Conservation (phyloP, 2,329 filamentous ascomycete genomes). For the Calonectria henricotiae region DNA sequence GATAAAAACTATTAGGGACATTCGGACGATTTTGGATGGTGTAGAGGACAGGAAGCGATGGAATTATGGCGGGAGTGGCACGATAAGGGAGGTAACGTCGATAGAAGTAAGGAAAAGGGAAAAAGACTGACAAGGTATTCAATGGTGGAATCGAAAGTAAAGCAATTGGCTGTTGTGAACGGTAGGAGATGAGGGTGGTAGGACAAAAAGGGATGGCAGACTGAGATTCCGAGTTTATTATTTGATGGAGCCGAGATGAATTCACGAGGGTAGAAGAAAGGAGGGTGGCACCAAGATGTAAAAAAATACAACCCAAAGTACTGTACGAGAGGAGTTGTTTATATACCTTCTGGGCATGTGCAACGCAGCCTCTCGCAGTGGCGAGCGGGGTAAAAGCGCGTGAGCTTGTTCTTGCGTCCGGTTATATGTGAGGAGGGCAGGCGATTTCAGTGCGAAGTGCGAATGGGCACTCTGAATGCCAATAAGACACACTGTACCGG, state of each 20-base stretch:
- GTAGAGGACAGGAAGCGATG: background rate
- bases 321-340: conserved; percentile 31
- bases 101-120: background rate
- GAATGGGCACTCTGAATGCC: conserved; percentile 2
- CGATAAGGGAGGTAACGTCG: background rate
- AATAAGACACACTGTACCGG: conserved; percentile 28
- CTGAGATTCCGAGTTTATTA: conserved; percentile 3
- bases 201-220: background rate
- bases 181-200: background rate
- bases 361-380: conserved; percentile 37
- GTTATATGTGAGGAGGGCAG: conserved; percentile 23
- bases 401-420: conserved; percentile 40
- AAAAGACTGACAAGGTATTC: background rate
- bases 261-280: conserved; percentile 37
- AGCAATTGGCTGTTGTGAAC: background rate
- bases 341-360: conserved; percentile 31
- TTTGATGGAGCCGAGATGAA: background rate
- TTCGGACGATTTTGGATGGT: background rate
- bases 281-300: conserved; percentile 24
- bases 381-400: conserved; percentile 51
- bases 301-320: conserved; percentile 20
- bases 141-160: background rate
- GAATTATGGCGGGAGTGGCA: background rate
- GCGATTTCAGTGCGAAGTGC: conserved; percentile 25
- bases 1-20: conserved; percentile 23